Evolutionary conservation across 129 eudicot species (phyloP).

Genomic region (Heracleum sosnowskyi): DNA sequence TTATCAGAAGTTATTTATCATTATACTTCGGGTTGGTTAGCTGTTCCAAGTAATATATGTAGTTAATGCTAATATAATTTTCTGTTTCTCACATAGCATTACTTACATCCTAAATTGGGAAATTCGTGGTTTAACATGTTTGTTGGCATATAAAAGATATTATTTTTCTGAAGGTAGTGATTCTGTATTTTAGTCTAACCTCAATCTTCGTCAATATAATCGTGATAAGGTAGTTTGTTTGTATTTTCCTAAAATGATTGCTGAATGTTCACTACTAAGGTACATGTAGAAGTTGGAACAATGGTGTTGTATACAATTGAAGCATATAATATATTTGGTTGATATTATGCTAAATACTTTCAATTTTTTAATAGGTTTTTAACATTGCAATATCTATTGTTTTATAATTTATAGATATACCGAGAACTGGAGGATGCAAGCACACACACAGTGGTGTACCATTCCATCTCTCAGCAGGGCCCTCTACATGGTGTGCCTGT

Average conservation of each 20-base stretch:
- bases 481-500: constrained; percentile 79
- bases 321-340: background rate
- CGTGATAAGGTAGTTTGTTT: background rate
- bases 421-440: constrained; percentile 68
- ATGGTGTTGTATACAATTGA: background rate
- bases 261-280: background rate
- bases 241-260: background rate
- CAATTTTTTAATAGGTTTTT: background rate
- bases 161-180: background rate
- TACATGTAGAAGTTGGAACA: background rate
- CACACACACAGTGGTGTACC: constrained; percentile 49
- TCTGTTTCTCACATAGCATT: background rate
- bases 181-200: background rate
- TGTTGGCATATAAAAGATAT: background rate
- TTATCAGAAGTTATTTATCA: background rate
- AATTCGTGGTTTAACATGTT: background rate
- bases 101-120: background rate
- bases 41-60: background rate
- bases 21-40: background rate
- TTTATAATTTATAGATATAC: constrained; percentile 41
- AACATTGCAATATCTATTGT: background rate
- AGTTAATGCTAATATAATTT: background rate
- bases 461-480: constrained; percentile 38
- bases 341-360: background rate
- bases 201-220: background rate